Percentiles rank a stretch among this genome's conserved stretches.
phyloP scores from a whole-genome alignment of 441 rosid genomes.

The Adansonia gregorii region DNA sequence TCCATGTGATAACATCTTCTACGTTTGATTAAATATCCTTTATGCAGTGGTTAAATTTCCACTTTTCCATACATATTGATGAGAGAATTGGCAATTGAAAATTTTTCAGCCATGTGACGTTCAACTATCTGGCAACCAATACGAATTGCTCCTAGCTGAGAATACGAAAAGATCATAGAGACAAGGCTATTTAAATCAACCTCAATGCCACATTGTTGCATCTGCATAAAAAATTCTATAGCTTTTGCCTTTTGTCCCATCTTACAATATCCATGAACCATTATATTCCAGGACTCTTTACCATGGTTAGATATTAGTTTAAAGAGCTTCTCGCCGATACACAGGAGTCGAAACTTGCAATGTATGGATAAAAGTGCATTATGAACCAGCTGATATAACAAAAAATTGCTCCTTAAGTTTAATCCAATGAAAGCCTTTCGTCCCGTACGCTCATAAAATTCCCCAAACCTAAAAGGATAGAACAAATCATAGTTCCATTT shows the following conservation, averaged over 20 bases:
- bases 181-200: conserved; percentile 43
- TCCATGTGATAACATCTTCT: conserved; percentile 52
- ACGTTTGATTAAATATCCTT: conserved; percentile 42
- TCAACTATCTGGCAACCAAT: conserved; percentile 48
- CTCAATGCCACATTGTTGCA: conserved; percentile 42
- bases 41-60: conserved; percentile 44
- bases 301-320: conserved; percentile 24
- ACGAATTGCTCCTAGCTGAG: conserved; percentile 38
- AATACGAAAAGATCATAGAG: conserved; percentile 52
- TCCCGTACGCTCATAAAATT: conserved; percentile 37
- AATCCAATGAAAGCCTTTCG: conserved; percentile 63
- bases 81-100: conserved; percentile 47
- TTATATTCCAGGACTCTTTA: conserved; percentile 48
- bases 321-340: conserved; percentile 50
- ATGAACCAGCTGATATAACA: conserved; percentile 40
- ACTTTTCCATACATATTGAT: conserved; percentile 55
- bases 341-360: conserved; percentile 54
- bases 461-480: conserved; percentile 54
- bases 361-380: conserved; percentile 61
- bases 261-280: conserved; percentile 52
- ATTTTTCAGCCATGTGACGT: conserved; percentile 30
- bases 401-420: conserved; percentile 43
- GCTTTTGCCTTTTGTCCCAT: conserved; percentile 42
- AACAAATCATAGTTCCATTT: conserved; percentile 58
- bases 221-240: conserved; percentile 43